Evolutionary conservation across 805 yeast genomes (phyloP).

Genomic region (Grigorovia humatica): DNA sequence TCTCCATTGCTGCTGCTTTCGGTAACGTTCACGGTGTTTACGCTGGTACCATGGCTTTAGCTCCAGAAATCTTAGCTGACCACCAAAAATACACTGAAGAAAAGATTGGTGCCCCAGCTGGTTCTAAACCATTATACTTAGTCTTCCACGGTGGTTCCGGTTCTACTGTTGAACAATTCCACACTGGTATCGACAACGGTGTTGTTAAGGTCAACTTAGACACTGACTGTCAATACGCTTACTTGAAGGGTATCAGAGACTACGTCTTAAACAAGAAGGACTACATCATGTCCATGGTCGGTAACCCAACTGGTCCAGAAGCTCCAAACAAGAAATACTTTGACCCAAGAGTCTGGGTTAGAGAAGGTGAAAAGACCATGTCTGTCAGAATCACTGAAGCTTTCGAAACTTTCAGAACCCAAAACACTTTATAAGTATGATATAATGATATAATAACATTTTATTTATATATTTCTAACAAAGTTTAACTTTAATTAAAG

Average conservation of each 20-base stretch:
- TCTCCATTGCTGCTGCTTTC: slow-evolving; percentile 98
- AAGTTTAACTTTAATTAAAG: background rate
- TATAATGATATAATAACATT: background rate
- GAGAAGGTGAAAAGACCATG: slow-evolving; percentile 99
- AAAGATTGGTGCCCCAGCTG: slow-evolving; percentile 41
- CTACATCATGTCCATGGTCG: slow-evolving; percentile 79
- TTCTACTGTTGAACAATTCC: slow-evolving; percentile 84
- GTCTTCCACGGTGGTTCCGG: slow-evolving; percentile 99
- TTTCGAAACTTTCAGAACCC: slow-evolving; percentile 76
- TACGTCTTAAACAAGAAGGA: slow-evolving; percentile 93
- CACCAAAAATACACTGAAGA: slow-evolving; percentile 85
- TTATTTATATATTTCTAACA: background rate
- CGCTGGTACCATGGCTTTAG: slow-evolving; percentile 95
- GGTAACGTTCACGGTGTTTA: slow-evolving; percentile 99
- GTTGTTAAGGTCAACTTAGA: slow-evolving; percentile 98
- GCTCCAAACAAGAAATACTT: slow-evolving; percentile 99
- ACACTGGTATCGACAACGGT: slow-evolving; percentile 84
- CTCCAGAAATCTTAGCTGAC: slow-evolving; percentile 88
- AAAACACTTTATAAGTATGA: slow-evolving; percentile 40
- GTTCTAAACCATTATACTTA: slow-evolving; percentile 70
- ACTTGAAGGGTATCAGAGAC: slow-evolving; percentile 95
- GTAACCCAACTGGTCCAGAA: slow-evolving; percentile 99
- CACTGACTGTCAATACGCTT: slow-evolving; percentile 98
- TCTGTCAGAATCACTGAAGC: slow-evolving; percentile 73
- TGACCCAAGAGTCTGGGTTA: slow-evolving; percentile 99